Base-by-base conservation (phyloP, 352 stramenopile genomes). In the Globisporangium solare region DNA sequence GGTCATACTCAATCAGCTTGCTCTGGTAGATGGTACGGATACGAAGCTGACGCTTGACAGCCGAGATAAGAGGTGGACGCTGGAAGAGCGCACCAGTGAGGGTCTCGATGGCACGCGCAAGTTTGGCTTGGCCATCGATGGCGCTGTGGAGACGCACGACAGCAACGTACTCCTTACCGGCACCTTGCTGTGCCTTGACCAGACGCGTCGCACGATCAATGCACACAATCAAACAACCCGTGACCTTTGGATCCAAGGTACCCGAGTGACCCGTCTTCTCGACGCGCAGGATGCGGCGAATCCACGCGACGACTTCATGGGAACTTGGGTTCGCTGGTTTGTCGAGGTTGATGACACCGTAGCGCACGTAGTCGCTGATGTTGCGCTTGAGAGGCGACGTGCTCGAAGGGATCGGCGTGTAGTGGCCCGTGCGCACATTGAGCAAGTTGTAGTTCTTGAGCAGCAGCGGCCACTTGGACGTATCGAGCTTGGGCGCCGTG, bases 321-420 rank as follows among this genome's bases (percentile, higher is more conserved):
- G 91, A 99, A 49, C 85, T 98, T 31, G 98, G 98, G 81, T 99
- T 99, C 32, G 97, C 95, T 15, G 98, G 97, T 77, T 99, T 99
- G 81, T 99, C 98, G 22, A 99, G 85, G 78, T 99, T 99, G 67
- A 99, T 99, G n/a, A 99, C 95, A 59, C 97, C 98, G 63, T 99
- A 99, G 32, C 88, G 92, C 24, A 99, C 80, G 71, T 99, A 99
- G 65, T 99, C 94, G 39, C 93, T 74, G n/a, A 99, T 80, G 56
- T 90, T 90, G 47, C 98, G 92, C 66, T 98, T 98, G 32, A 99
- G 74, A 46, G 98, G 98, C 37, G 83, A 97, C 41, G 87, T 98
- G 51, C 97, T 98, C 49, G 77, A 95, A 5, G 98, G 93, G 70
- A 99, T 99, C 45, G 98, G 97, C 46, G 97, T 99, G 81, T 99